These are phyloP conservation scores for Nephromyces sp. DNA, from an alignment of 169 alveolate genomes.

Conservation along the genomic window DNA sequence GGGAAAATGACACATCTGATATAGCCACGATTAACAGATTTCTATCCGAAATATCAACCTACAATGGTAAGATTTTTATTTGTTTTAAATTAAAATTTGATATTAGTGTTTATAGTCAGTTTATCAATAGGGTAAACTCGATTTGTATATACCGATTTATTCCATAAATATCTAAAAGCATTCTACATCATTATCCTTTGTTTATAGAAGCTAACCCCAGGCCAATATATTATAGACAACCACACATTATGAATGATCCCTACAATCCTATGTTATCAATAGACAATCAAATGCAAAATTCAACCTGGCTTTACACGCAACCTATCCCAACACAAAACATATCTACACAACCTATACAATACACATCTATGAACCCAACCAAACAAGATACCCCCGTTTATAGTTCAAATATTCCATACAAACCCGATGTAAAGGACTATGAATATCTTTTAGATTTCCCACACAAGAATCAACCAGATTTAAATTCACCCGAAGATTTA, in stretches of 20 bases:
- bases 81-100: not conserved
- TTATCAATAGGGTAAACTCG: not conserved
- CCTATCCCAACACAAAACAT: too few species aligned
- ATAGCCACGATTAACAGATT: conserved; percentile 2
- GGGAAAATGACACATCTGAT: conserved; percentile 32
- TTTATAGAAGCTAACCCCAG: too few species aligned
- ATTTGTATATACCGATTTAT: not conserved
- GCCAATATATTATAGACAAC: too few species aligned
- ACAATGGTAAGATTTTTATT: not conserved
- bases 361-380: too few species aligned
- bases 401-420: not conserved
- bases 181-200: too few species aligned
- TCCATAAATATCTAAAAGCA: not conserved
- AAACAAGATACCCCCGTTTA: too few species aligned
- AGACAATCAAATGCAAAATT: too few species aligned
- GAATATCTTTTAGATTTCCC: conserved; percentile 54
- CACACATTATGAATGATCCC: too few species aligned
- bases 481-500: conserved; percentile 44
- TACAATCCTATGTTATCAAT: too few species aligned
- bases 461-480: conserved; percentile 45
- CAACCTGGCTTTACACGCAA: too few species aligned
- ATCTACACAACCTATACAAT: too few species aligned
- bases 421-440: conserved; percentile 43
- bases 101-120: not conserved
- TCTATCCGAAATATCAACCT: not conserved